Evolutionary conservation across 2,329 filamentous ascomycete genomes (phyloP).

Genomic region (Basipetospora sp.): DNA sequence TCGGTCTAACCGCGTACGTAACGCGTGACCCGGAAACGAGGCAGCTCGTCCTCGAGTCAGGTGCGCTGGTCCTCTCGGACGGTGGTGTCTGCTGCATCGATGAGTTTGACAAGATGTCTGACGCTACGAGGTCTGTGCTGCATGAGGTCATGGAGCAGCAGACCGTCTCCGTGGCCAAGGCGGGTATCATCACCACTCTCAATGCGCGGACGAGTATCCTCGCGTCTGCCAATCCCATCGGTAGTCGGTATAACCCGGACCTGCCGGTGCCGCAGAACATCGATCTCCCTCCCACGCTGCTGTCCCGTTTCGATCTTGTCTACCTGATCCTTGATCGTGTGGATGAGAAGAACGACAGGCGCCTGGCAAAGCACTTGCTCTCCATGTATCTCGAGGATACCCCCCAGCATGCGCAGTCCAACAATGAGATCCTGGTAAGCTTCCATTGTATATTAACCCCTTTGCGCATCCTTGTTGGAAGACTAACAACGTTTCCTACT

Average conservation of each 20-base stretch:
- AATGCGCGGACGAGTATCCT: slow-evolving; percentile 93
- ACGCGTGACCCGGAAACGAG: slow-evolving; percentile 68
- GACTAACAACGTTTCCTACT: not conserved
- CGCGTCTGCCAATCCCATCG: slow-evolving; percentile 93
- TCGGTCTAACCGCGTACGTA: slow-evolving; percentile 68
- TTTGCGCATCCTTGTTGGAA: too few species aligned
- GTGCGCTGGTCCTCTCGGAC: slow-evolving; percentile 64
- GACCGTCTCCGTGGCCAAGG: slow-evolving; percentile 73
- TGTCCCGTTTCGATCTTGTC: slow-evolving; percentile 92
- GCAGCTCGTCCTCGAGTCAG: slow-evolving; percentile 66
- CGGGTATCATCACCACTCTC: slow-evolving; percentile 89
- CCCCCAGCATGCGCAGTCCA: slow-evolving; percentile 64
- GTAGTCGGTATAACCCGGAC: slow-evolving; percentile 93
- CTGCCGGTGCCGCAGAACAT: slow-evolving; percentile 95
- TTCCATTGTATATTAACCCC: too few species aligned
- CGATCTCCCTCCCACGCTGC: slow-evolving; percentile 81
- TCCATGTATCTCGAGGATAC: slow-evolving; percentile 94
- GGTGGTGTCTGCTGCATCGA: slow-evolving; percentile 76
- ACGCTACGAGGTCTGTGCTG: slow-evolving; percentile 62
- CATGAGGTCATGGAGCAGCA: slow-evolving; percentile 85
- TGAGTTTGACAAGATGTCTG: slow-evolving; percentile 78
- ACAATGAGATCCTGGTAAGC: slow-evolving; percentile 66
- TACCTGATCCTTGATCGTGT: slow-evolving; percentile 91
- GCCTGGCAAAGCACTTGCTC: slow-evolving; percentile 79
- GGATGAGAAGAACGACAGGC: slow-evolving; percentile 77